Base-by-base conservation (phyloP, 2,329 filamentous ascomycete species). In the Fusarium pseudograminearum region DNA sequence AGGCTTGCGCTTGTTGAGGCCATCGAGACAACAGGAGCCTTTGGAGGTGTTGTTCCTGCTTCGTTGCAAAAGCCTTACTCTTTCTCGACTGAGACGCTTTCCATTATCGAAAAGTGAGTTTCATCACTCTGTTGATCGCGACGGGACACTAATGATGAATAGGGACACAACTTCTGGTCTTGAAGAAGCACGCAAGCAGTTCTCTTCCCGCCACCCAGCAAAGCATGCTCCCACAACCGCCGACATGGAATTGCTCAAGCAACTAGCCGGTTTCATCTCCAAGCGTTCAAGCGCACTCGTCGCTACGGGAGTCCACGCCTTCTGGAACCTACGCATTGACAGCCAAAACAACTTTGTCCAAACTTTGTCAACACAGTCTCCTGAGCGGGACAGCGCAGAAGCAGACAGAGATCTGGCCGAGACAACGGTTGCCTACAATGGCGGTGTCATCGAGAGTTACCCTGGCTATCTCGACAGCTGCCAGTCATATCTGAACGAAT, bases 401-500 rank as follows among this genome's bases (percentile, higher is more conserved):
- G 80, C 80, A 18, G 88, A 88, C 67, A 81, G 80, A 3, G 78
- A 81, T 44, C 76, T 85, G 10, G 75, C 76, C 34, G 80, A 81
- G 58, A 89, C 87, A 5, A 84, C 87, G 4, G 87, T 95, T n/a
- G 91, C 91, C 5, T 94, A 91, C 79, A 94, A 93, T 75, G 92
- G 92, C 45, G 91, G 90, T 30, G 91, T 95, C 51, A 89, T 94
- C 53, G 91, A 94, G 79, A 90, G 90, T 72, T 95, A 94, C 75
- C 91, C 92, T 0, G 82, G 83, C 10, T 95, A 93, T 77, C 82
- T 86, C 24, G 79, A 78, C 33, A 83, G 81, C 42, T 90, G 89
- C 73, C 91, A 94, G 77, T 76, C 76, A 8, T 89, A 89, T 71
- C 80, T 94, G 47, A 83, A 93, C 73, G 80, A 83, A 40, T 80